These are phyloP conservation scores for Tylopilus balloui DNA, from an alignment of 768 basidiomycete species.

Conservation along the genomic window DNA sequence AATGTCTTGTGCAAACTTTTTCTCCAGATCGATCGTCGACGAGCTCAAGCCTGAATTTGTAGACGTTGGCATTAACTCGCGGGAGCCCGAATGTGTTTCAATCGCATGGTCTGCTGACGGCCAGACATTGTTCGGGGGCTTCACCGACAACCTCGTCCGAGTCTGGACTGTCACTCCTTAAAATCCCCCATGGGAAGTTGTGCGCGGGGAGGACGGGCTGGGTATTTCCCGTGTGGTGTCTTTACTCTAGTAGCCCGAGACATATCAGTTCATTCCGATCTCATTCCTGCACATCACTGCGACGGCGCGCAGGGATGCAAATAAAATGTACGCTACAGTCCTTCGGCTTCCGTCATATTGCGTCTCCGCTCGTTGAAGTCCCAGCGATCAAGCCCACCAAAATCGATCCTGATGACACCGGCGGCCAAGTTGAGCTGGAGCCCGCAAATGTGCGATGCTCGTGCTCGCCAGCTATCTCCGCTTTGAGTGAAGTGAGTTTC, in stretches of 20 bases:
- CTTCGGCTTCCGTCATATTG: conserved; percentile 56
- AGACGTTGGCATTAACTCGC: conserved; percentile 63
- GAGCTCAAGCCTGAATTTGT: conserved; percentile 96
- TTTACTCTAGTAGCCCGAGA: conserved; percentile 20
- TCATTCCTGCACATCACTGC: conserved; percentile 4
- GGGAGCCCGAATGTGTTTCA: conserved; percentile 90
- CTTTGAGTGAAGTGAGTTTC: conserved; percentile 35
- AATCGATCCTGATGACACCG: conserved; percentile 63
- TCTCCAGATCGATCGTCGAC: conserved; percentile 88
- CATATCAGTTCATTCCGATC: conserved; percentile 21
- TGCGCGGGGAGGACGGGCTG: conserved; percentile 12
- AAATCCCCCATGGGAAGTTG: conserved; percentile 22
- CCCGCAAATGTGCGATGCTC: conserved; percentile 65
- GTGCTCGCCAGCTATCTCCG: conserved; percentile 78
- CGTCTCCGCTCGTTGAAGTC: conserved; percentile 58
- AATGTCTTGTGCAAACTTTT: neutral
- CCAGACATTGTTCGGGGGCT: conserved; percentile 94
- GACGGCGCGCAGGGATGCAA: neutral
- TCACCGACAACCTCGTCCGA: conserved; percentile 91
- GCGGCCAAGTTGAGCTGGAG: conserved; percentile 63
- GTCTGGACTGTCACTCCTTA: conserved; percentile 79
- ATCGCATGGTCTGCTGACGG: conserved; percentile 99
- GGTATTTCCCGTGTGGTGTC: conserved; percentile 21
- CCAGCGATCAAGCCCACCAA: conserved; percentile 74
- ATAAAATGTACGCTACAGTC: neutral